Percentiles rank a stretch among this genome's conserved stretches.
These are phyloP conservation scores for Nematodospora anomalae DNA, from an alignment of 1,139 yeast species.

Conservation along the genomic window DNA sequence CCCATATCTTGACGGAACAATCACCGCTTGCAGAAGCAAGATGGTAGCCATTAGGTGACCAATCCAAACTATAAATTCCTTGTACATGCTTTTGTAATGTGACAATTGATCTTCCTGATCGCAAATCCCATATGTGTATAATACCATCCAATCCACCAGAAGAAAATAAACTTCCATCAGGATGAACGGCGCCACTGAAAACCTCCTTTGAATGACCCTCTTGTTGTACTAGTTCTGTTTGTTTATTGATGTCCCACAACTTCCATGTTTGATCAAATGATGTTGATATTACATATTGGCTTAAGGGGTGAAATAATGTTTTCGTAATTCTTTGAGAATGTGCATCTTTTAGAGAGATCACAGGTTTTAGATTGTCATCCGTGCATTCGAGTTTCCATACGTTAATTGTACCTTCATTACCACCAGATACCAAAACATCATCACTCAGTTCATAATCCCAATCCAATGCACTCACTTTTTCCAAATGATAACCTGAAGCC, in stretches of 20 bases:
- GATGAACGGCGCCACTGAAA: constrained; percentile 62
- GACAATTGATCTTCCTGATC: constrained; percentile 71
- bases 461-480: constrained; percentile 68
- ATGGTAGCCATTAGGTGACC: constrained; percentile 76
- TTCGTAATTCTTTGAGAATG: constrained; percentile 63
- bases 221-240: constrained; percentile 45
- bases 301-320: constrained; percentile 66
- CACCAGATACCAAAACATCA: constrained; percentile 52
- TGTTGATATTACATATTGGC: constrained; percentile 59
- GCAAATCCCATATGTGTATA: constrained; percentile 79
- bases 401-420: constrained; percentile 59
- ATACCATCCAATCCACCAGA: constrained; percentile 82
- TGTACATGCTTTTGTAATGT: constrained; percentile 66
- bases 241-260: constrained; percentile 68
- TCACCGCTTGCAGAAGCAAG: constrained; percentile 87
- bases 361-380: constrained; percentile 21
- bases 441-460: constrained; percentile 44
- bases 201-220: constrained; percentile 88
- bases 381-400: constrained; percentile 32
- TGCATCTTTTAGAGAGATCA: constrained; percentile 24
- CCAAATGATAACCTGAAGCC: constrained; percentile 37
- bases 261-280: constrained; percentile 91
- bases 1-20: constrained; percentile 83
- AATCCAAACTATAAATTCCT: constrained; percentile 70
- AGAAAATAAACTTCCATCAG: constrained; percentile 74